These are phyloP conservation scores for Sistotremastrum niveocremeum DNA, from an alignment of 768 basidiomycete species.

Conservation along the genomic window DNA sequence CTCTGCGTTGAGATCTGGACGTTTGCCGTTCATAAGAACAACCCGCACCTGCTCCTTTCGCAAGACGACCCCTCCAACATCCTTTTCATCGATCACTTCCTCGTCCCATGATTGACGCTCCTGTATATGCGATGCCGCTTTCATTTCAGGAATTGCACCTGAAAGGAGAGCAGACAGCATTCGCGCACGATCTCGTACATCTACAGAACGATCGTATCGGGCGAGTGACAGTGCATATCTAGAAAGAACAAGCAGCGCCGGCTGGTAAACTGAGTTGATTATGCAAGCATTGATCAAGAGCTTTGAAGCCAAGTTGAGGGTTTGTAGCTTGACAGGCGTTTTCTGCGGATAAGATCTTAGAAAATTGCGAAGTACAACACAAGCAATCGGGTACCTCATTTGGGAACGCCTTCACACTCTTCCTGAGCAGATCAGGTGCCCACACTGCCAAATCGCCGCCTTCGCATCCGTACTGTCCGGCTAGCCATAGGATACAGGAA, in stretches of 20 bases:
- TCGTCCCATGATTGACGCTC: conserved; percentile 14
- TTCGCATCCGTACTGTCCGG: conserved; percentile 66
- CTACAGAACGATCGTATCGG: conserved; percentile 77
- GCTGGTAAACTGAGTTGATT: conserved; percentile 29
- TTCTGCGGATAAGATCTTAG: conserved; percentile 24
- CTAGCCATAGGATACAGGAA: conserved; percentile 86
- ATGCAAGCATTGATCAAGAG: conserved; percentile 55
- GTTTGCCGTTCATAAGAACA: conserved; percentile 71
- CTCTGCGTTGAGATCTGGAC: conserved; percentile 29
- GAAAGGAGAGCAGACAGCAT: conserved; percentile 60
- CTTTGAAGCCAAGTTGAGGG: conserved; percentile 78
- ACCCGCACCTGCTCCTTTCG: conserved; percentile 70
- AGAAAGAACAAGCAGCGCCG: conserved; percentile 30
- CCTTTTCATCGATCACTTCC: conserved; percentile 28
- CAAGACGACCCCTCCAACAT: conserved; percentile 59
- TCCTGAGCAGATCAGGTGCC: conserved; percentile 86
- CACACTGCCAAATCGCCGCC: conserved; percentile 50
- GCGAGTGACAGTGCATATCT: conserved; percentile 74
- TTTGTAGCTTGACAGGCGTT: conserved; percentile 64
- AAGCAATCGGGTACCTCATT: conserved; percentile 39
- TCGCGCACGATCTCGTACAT: conserved; percentile 82
- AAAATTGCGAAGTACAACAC: neutral
- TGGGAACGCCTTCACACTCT: conserved; percentile 56
- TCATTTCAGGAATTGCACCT: conserved; percentile 26
- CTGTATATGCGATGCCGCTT: conserved; percentile 4